Base-by-base conservation (phyloP, 2,329 filamentous ascomycete genomes). In the Massarina eburnea region DNA sequence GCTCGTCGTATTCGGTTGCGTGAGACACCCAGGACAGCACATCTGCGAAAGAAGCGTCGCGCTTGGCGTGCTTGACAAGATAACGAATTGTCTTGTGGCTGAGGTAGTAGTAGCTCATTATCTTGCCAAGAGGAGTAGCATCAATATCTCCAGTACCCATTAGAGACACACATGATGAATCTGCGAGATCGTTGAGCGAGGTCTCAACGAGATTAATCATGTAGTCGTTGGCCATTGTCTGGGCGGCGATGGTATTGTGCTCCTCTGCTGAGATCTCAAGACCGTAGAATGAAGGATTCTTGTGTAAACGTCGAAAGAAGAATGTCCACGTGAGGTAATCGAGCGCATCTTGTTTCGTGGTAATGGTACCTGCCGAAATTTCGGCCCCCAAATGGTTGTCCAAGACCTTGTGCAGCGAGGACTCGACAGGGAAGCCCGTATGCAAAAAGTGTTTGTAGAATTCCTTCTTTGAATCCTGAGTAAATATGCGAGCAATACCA, bases 371-470 rank as follows among this genome's bases (percentile, higher is more conserved):
- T 1, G 94, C 90, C 1, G 91, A 95, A 5, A 97, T 85, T 73
- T 99, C 94, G 48, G 94, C 94, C 51, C 91, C 87, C 68, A 99
- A 79, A 79, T 99, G 95, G 75, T 99, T 96, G 72, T 97, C 92
- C 7, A 99, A 77, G 1, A 97, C 94, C 17, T 95, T 96, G 71
- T 99, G 94, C 30, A 99, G 78, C 0, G 91, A 95, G 0, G 91
- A 96, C 69, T 99, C 94, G 9, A 99, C 94, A 0, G 94, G 95
- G 68, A 99, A 99, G 1, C 94, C 95, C 0, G 92, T 97, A 66
- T 99, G 94, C 43, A 99, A 73, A 74, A 99, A 99, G 73, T 99
- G 94, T 76, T 99, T 99, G 75, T 99, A 99, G 71, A 99, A 99
- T 48, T 95, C 90, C 73, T 99, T 99, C 78, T 97, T 99, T 2